Evolutionary conservation across 805 yeast species (phyloP).

Genomic region (Diddensiella transvaalensis): DNA sequence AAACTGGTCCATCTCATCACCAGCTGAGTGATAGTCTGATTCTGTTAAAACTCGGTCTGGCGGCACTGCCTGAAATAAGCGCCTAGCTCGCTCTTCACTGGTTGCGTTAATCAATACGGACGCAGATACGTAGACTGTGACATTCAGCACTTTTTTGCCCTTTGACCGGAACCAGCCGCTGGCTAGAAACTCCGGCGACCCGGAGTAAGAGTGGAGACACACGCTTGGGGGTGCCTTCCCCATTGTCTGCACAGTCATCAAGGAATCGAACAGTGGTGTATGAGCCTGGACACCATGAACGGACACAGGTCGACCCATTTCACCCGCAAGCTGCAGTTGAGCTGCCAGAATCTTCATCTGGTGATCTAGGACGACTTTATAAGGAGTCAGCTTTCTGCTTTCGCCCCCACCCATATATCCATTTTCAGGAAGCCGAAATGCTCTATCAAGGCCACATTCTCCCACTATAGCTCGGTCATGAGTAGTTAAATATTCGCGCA

Average conservation of each 20-base stretch:
- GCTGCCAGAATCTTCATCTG: conserved; percentile 52
- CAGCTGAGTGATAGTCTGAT: conserved; percentile 45
- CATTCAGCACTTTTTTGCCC: conserved; percentile 9
- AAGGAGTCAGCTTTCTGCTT: conserved; percentile 36
- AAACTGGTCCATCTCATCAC: conserved; percentile 25
- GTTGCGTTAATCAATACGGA: conserved; percentile 47
- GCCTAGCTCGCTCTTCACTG: conserved; percentile 30
- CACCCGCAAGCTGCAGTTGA: conserved; percentile 55
- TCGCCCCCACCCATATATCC: conserved; percentile 39
- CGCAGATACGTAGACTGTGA: conserved; percentile 48
- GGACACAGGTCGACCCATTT: conserved; percentile 52
- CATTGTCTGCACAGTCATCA: conserved; percentile 26
- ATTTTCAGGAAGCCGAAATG: conserved; percentile 60
- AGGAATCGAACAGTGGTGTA: conserved; percentile 50
- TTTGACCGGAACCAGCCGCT: conserved; percentile 24
- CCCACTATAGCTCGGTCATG: conserved; percentile 57
- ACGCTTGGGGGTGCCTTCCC: conserved; percentile 36
- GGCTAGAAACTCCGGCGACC: conserved; percentile 58
- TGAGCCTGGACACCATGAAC: conserved; percentile 84
- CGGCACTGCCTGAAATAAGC: conserved; percentile 37
- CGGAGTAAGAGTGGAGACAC: conserved; percentile 82
- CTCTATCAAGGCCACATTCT: conserved; percentile 86
- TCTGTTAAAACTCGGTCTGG: conserved; percentile 43
- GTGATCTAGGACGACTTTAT: conserved; percentile 60
- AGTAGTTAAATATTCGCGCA: conserved; percentile 34